These are phyloP conservation scores for Geotrichum restrictum DNA, from an alignment of 1,139 yeast species.

Conservation along the genomic window DNA sequence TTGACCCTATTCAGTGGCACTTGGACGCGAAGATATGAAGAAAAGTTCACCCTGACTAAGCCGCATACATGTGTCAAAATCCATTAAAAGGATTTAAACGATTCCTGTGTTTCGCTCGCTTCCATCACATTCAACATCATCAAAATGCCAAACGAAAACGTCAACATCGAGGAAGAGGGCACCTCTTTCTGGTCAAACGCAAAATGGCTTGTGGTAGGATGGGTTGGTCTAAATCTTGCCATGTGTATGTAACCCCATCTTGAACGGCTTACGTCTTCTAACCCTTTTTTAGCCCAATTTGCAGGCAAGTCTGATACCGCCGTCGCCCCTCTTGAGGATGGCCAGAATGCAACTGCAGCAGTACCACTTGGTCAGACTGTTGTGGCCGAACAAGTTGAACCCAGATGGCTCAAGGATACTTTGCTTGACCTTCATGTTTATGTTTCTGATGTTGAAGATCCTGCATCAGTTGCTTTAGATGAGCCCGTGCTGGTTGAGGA, in stretches of 20 bases:
- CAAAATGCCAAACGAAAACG: slow-evolving; percentile 10
- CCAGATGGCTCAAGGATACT: slow-evolving; percentile 12
- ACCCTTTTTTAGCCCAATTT: neutral
- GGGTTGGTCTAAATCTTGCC: slow-evolving; percentile 7
- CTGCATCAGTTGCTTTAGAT: neutral
- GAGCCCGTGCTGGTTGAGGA: slow-evolving; percentile 6
- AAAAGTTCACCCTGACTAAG: neutral
- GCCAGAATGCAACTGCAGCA: neutral
- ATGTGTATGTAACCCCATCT: slow-evolving; percentile 5
- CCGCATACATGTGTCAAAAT: too few relatives aligned
- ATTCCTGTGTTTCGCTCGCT: too few relatives aligned
- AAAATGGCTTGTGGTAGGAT: slow-evolving; percentile 17
- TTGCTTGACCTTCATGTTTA: slow-evolving; percentile 16
- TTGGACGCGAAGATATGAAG: too few relatives aligned
- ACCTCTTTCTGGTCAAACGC: slow-evolving; percentile 11
- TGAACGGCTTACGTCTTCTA: neutral
- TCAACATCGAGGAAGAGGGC: neutral
- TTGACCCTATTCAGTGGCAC: too few relatives aligned
- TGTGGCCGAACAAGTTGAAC: neutral
- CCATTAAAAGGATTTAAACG: too few relatives aligned
- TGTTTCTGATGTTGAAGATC: slow-evolving; percentile 8
- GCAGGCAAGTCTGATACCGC: neutral
- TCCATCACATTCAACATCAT: neutral
- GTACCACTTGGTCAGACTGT: neutral
- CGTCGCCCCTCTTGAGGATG: neutral